phyloP scores from a whole-genome alignment of 768 basidiomycete species.

The Naganishia onofrii region DNA sequence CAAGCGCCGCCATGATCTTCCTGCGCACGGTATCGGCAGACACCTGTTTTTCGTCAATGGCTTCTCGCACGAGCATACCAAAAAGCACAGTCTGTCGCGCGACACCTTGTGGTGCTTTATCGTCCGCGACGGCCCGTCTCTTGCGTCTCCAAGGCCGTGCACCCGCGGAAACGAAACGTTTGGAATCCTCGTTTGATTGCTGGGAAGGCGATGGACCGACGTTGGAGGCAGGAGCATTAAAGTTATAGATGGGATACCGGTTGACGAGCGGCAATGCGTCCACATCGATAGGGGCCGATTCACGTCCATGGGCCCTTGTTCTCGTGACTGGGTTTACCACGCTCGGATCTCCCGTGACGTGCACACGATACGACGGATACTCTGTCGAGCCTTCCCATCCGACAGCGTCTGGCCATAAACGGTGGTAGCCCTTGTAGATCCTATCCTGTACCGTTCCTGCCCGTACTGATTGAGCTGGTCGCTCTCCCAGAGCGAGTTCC shows the following conservation, averaged over 20 bases:
- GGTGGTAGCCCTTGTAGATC: slow-evolving; percentile 8
- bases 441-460: slow-evolving; percentile 13
- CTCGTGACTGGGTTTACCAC: background rate
- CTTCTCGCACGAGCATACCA: slow-evolving; percentile 11
- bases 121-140: slow-evolving; percentile 1
- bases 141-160: background rate
- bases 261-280: no score
- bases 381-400: slow-evolving; percentile 20
- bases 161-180: slow-evolving; percentile 8
- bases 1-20: background rate
- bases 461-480: background rate
- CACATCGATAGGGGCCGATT: background rate
- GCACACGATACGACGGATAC: slow-evolving; percentile 19
- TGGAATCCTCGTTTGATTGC: slow-evolving; percentile 1
- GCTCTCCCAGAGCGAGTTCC: slow-evolving; percentile 10
- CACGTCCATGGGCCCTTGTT: slow-evolving; percentile 8
- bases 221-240: background rate
- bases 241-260: background rate
- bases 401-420: slow-evolving; percentile 7
- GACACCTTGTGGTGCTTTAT: slow-evolving; percentile 2
- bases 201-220: background rate
- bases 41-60: slow-evolving; percentile 1
- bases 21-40: slow-evolving; percentile 1
- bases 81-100: slow-evolving; percentile 8
- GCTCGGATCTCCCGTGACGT: background rate